A percentile compares a stretch with the other conserved stretches of the same genome.
Conservation (phyloP, 352 stramenopile genomes). For the Phytophthora meadii region DNA sequence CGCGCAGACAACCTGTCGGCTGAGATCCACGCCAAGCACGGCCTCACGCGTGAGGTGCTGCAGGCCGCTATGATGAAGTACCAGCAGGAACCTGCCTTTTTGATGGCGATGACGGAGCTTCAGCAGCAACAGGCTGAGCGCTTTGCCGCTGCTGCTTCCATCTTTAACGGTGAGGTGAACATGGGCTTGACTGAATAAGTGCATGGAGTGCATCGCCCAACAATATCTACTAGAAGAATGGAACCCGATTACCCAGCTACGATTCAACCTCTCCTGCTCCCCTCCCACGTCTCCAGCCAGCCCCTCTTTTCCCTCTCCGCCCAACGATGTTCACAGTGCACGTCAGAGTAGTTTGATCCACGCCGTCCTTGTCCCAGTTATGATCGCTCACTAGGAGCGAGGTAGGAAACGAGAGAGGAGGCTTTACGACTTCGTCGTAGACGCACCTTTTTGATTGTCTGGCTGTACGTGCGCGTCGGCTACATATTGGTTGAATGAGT, state of each 20-base stretch:
- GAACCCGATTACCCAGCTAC: slow-evolving; percentile 30
- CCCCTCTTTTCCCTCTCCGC: slow-evolving; percentile 26
- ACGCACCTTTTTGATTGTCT: slow-evolving; percentile 38
- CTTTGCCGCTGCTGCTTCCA: slow-evolving; percentile 80
- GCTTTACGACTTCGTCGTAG: slow-evolving; percentile 24
- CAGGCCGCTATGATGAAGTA: slow-evolving; percentile 93
- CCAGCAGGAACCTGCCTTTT: slow-evolving; percentile 87
- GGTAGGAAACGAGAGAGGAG: slow-evolving; percentile 35
- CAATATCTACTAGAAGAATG: slow-evolving; percentile 57
- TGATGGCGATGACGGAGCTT: slow-evolving; percentile 89
- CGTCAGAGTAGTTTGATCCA: slow-evolving; percentile 13
- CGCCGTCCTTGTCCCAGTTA: slow-evolving; percentile 29
- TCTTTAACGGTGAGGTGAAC: slow-evolving; percentile 92
- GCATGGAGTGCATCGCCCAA: slow-evolving; percentile 3
- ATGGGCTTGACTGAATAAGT: slow-evolving; percentile 85
- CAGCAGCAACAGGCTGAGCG: slow-evolving; percentile 88
- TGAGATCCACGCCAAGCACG: slow-evolving; percentile 90
- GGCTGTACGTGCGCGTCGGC: slow-evolving; percentile 34
- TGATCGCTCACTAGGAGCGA: slow-evolving; percentile 41
- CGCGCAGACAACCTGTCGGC: slow-evolving; percentile 82
- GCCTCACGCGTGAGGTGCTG: slow-evolving; percentile 85
- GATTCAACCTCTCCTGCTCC: slow-evolving; percentile 22
- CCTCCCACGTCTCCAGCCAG: slow-evolving; percentile 30
- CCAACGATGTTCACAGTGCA: slow-evolving; percentile 16
- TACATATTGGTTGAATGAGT: slow-evolving; percentile 38